Base-by-base conservation (phyloP, 495 filamentous ascomycete genomes). In the Jackrogersella multiformis region DNA sequence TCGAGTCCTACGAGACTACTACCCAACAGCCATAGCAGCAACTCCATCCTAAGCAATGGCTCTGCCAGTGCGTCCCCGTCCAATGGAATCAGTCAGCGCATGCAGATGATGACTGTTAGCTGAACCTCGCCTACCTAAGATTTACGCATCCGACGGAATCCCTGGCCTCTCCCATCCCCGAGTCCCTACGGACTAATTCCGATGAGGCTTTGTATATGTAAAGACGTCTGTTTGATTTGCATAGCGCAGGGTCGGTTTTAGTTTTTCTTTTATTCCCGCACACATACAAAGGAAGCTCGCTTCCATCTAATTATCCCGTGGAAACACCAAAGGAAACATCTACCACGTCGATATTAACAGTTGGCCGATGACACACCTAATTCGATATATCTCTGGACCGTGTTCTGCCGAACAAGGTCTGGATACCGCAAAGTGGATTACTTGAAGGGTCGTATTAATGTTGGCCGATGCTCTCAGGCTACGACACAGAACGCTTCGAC, bases 91-190 rank as follows among this genome's bases (percentile, higher is more conserved):
- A 75, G 78, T 51, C 78, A 80, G 61, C 81, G 86, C 64, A 87
- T 89, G 85, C 87, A 89, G 74, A 82, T 90, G 81, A 88, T 89
- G 87, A 89, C 85, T 35, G 86, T 89, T 36, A 84, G 81, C 66
- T 90, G 77, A 75, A 65, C 34, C 30, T 39, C 7, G 18, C 18
- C 2, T 2, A 39, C n/a, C 26, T 15, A 0, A 13, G 28, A 26
- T 28, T 15, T 16, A 4, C 15, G 1, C 23, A 13, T 26, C 26
- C 15, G 26, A 64, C 34, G 13, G 49, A 48, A 20, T 12, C 32
- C 13, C 26, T 32, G 21, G 45, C 20, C 34, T 39, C 28, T 15
- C 36, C 26, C 21, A 26, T 32, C 38, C 18, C 41, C 34, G 24
- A 49, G 5, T 54, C 39, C n/a, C 18, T 49, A 28, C 39, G 7